Base-by-base conservation (phyloP, 202 grass and related monocot species). In the Musa balbisiana region DNA sequence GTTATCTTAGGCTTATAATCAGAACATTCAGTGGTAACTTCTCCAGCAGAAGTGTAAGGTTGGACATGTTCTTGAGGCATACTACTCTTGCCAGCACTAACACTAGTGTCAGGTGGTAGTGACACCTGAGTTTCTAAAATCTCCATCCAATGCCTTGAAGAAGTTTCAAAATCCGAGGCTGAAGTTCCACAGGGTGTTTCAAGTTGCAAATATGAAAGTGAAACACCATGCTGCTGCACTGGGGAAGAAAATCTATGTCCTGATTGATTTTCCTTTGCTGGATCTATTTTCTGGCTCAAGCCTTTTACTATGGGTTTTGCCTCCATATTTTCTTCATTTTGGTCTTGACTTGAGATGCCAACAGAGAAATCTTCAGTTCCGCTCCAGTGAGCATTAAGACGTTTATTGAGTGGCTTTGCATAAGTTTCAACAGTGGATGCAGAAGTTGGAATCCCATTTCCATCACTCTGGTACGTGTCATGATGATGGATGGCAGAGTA, bases 321-420 rank as follows among this genome's bases (percentile, higher is more conserved):
- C 19, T 82, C 75, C 72, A 71, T 80, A 73, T 72, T 80, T 60
- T 72, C 51, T 53, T 51, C 78, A 63, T 52, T 22, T 75, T 80
- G 78, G 24, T 77, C 81, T 69, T 76, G 74, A 70, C 11, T 63
- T 64, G 26, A 67, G 26, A 58, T 67, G 49, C 20, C 75, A 71
- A 71, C 27, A n/a, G 73, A 55, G 22, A 49, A 64, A 26, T 73
- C 78, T 65, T 71, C 25, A 0, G 13, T 52, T 25, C 62, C 74
- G 25, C 11, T 24, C 8, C n/a, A 75, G 49, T 50, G 22, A 79
- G 67, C 73, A 56, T 2, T 43, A 68, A 26, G 29, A n/a, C 29
- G 71, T 70, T 56, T 67, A 49, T 74, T 29, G 53, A 19, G 10
- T 11, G 67, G 69, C 73, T 72, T 85, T 33, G 73, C 43, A 52